These are phyloP conservation scores for Podospora anserina DNA, from an alignment of 495 filamentous ascomycete species.

Conservation along the genomic window DNA sequence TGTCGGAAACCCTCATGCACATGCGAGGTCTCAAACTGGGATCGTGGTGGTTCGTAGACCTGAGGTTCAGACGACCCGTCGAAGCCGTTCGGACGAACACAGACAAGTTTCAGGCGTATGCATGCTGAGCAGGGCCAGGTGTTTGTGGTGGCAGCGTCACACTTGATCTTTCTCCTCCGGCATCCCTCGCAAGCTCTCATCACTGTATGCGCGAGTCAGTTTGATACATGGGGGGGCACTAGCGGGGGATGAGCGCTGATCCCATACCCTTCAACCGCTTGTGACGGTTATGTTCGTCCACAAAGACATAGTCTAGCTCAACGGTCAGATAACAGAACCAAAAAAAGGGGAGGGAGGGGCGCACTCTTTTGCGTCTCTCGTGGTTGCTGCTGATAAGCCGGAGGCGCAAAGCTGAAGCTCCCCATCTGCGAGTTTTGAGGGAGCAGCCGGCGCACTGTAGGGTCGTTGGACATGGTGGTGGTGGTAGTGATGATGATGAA, in stretches of 20 bases:
- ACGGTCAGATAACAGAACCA: conserved; percentile 18
- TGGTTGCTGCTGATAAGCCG: conserved; percentile 51
- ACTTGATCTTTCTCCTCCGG: conserved; percentile 87
- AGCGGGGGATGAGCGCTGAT: not conserved
- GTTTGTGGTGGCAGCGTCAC: conserved; percentile 96
- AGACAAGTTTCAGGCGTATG: conserved; percentile 85
- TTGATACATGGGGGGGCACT: conserved; percentile 16
- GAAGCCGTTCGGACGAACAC: conserved; percentile 86
- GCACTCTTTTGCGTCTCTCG: conserved; percentile 67
- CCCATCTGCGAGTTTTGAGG: conserved; percentile 57
- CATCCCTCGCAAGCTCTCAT: conserved; percentile 99
- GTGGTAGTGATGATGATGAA: not conserved
- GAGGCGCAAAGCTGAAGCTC: conserved; percentile 58
- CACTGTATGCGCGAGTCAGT: conserved; percentile 54
- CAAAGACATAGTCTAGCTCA: conserved; percentile 89
- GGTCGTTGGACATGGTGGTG: conserved; percentile 52
- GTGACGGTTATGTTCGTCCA: conserved; percentile 98
- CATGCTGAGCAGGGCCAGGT: conserved; percentile 97
- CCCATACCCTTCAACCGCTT: conserved; percentile 88
- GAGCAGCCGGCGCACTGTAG: conserved; percentile 51
- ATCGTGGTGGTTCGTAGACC: conserved; percentile 45
- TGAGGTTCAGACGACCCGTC: conserved; percentile 61
- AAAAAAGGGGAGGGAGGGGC: conserved; percentile 25
- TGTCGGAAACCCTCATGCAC: conserved; percentile 57
- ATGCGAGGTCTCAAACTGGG: conserved; percentile 43